phyloP scores from a whole-genome alignment of 179 eudicot genomes.

The Patellifolia procumbens region DNA sequence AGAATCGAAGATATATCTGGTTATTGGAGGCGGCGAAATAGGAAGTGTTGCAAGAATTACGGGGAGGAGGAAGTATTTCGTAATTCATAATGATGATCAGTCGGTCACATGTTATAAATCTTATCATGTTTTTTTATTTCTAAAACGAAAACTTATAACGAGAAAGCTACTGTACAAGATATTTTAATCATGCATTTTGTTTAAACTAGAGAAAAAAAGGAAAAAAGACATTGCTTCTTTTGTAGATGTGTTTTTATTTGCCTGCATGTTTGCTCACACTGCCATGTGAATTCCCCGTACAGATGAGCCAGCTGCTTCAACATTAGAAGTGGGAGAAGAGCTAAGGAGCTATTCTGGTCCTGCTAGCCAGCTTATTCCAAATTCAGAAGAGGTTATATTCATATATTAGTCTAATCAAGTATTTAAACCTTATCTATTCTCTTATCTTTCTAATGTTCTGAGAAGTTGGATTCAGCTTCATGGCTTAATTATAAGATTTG shows the following conservation, averaged over 20 bases:
- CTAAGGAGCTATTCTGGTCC: constrained; percentile 33
- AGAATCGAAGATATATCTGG: no score
- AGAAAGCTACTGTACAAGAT: not conserved
- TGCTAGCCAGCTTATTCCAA: constrained; percentile 53
- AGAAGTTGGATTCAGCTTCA: not conserved
- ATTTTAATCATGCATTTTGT: not conserved
- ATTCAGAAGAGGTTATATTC: constrained; percentile 47
- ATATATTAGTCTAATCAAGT: not conserved
- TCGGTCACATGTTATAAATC: no score
- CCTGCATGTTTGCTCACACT: constrained; percentile 13
- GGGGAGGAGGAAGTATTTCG: no score
- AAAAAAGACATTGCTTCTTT: not conserved
- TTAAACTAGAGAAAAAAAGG: not conserved
- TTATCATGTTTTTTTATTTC: no score
- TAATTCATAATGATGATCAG: no score
- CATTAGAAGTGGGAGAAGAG: constrained; percentile 37
- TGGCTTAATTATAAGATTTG: not conserved
- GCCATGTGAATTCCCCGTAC: constrained; percentile 1
- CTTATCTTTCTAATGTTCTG: no score
- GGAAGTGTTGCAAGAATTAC: no score
- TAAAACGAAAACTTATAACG: not conserved
- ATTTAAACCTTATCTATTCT: not conserved
- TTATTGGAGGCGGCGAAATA: no score
- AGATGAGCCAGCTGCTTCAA: constrained; percentile 37
- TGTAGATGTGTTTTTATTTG: constrained; percentile 11